A percentile compares a stretch with the other conserved stretches of the same genome.
Evolutionary conservation across 257 asterid genomes (phyloP).

Genomic region (Nemophila menziesii): DNA sequence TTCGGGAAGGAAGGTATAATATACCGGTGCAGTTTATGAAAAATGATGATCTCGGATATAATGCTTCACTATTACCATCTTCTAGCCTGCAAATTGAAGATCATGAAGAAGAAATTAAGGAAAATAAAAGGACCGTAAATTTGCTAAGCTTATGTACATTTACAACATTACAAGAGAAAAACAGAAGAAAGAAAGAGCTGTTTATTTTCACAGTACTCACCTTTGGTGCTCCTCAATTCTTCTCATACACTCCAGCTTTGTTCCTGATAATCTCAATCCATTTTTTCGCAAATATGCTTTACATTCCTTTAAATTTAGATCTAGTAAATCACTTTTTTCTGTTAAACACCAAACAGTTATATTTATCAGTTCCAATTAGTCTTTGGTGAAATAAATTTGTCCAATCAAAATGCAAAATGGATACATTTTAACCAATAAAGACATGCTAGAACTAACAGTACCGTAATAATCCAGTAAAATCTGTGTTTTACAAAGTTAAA

Average conservation of each 20-base stretch:
- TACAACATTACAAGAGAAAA: background rate
- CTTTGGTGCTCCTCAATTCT: constrained; percentile 65
- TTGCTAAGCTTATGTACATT: background rate
- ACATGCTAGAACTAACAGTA: background rate
- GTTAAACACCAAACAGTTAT: constrained; percentile 7
- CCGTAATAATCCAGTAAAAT: background rate
- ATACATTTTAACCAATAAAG: background rate
- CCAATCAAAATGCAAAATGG: background rate
- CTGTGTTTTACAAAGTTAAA: no score
- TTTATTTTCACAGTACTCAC: constrained; percentile 16
- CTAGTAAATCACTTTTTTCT: constrained; percentile 31
- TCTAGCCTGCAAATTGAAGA: constrained; percentile 38
- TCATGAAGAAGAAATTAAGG: constrained; percentile 1
- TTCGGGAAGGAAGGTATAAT: background rate
- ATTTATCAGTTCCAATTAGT: background rate
- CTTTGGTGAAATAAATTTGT: background rate
- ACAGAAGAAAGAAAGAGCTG: background rate
- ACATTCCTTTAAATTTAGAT: constrained; percentile 37
- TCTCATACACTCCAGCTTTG: constrained; percentile 43
- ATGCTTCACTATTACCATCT: constrained; percentile 46
- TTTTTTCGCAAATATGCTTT: constrained; percentile 44
- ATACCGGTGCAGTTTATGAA: constrained; percentile 60
- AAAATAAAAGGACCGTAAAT: background rate
- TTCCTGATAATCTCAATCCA: constrained; percentile 58
- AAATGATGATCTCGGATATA: constrained; percentile 60